Evolutionary conservation across 192 early-diverging fungal species (phyloP).

Genomic region (Chytriomyces confervae): DNA sequence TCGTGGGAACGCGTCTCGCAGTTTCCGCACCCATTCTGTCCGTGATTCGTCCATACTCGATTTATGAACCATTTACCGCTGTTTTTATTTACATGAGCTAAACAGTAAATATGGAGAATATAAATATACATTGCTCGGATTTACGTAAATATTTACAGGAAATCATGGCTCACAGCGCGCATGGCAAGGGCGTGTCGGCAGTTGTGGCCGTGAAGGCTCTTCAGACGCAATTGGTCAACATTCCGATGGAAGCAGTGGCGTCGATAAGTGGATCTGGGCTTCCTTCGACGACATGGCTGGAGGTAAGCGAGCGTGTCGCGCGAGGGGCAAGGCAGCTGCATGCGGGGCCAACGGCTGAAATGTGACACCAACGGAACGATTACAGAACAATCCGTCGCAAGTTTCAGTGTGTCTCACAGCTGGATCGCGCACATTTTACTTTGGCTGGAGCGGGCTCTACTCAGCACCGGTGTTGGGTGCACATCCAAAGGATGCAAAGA

Average conservation of each 20-base stretch:
- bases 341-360: neutral
- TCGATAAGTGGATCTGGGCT: neutral
- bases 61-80: too few relatives aligned
- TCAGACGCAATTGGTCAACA: slow-evolving; percentile 24
- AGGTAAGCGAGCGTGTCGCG: neutral
- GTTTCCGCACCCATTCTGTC: too few relatives aligned
- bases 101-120: too few relatives aligned
- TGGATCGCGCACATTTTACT: neutral
- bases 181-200: neutral
- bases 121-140: too few relatives aligned
- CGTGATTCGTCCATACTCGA: too few relatives aligned
- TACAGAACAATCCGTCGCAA: slow-evolving; percentile 9
- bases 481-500: too few relatives aligned
- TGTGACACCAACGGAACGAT: neutral
- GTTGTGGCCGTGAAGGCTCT: slow-evolving; percentile 1
- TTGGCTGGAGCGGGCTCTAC: slow-evolving; percentile 7
- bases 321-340: neutral
- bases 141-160: too few relatives aligned
- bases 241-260: neutral
- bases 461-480: too few relatives aligned
- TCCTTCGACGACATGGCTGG: neutral
- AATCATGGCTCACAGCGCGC: too few relatives aligned
- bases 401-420: neutral
- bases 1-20: too few relatives aligned
- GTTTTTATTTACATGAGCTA: too few relatives aligned